Base-by-base conservation (phyloP, 192 early-diverging fungal species). In the Coemansia sp. region DNA sequence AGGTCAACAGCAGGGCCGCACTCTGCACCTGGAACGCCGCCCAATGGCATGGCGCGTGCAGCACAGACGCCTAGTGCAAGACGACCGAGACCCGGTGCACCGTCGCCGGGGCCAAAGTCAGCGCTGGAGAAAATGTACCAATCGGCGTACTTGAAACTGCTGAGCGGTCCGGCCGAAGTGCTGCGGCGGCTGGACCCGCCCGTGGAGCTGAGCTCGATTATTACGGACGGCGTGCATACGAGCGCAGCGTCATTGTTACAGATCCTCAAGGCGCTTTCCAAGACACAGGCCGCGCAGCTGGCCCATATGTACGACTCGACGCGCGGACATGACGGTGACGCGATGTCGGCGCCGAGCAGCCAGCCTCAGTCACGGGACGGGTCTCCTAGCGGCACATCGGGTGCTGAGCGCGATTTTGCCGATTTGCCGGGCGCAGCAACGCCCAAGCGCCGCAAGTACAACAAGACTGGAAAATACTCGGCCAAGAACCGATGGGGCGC, bases 81-180 rank as follows among this genome's bases (percentile, higher is more conserved):
- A 10, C 51, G 38, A n/a, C 39, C 24, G 7, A 52, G 6, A 52
- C 20, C 14, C 20, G 48, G 60, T 3, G 26, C 29, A 22, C 26
- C 57, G 10, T 48, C 52, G 37, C 52, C 65, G 2, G 65, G 18
- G 7, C 2, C 57, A 18, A 70, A 55, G 43, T 57, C 77, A 0
- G 72, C 72, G 26, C 59, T 81, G 32, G 78, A 74, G 55, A 61
- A 57, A 54, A 74, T 81, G 78, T 81, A 81, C 52, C 68, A 72
- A 55, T 81, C 78, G 7, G 78, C 78, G 8, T 81, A 81, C 18
- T 38, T 81, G 14, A 64, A 62, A 66, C 62, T 81, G 37, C 55
- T 74, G 14, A 62, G 61, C 19, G 69, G 73, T 2, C 78, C 78
- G 23, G 65, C 68, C 4, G 72, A 71, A 20, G 65, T 68, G 14